phyloP scores from a whole-genome alignment of 208 protist genomes.

The Porcisia deanei region DNA sequence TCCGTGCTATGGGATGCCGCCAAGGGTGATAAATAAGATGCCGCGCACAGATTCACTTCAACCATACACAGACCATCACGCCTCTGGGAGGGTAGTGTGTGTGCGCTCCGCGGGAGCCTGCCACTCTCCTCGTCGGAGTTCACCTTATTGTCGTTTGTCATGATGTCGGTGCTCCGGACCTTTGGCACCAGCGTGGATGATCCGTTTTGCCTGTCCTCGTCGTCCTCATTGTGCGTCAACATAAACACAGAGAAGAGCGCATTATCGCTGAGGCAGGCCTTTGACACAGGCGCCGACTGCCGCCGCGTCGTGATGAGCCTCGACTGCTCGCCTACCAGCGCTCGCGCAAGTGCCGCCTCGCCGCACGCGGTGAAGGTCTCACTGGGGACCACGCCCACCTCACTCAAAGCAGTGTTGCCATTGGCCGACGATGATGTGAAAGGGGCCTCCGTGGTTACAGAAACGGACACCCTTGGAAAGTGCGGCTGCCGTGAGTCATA shows the following conservation, averaged over 20 bases:
- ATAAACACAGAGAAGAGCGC: conserved; percentile 47
- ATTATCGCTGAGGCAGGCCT: conserved; percentile 16
- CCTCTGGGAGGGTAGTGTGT: not conserved
- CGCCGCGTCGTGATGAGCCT: conserved; percentile 9
- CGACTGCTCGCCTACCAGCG: conserved; percentile 28
- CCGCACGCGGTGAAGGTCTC: conserved; percentile 5
- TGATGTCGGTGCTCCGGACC: not conserved
- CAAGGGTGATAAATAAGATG: not conserved
- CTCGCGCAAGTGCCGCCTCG: conserved; percentile 22
- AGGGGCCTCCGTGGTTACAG: conserved; percentile 5
- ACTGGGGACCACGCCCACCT: conserved; percentile 2
- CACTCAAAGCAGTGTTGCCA: not conserved
- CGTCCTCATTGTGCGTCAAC: not conserved
- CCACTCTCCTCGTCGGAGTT: not conserved
- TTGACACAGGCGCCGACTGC: not conserved
- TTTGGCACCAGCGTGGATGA: not conserved
- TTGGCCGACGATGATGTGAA: not conserved
- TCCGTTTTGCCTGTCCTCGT: not conserved
- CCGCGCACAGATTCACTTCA: not conserved
- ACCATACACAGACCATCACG: not conserved
- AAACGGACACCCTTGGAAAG: not conserved
- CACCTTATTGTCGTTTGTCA: no score
- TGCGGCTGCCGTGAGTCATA: not conserved
- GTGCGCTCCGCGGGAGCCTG: not conserved
- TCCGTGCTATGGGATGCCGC: not conserved